Percentiles rank a stretch among this genome's conserved stretches.
Evolutionary conservation across 441 rosid species (phyloP).

Genomic region (Populus hybrid): DNA sequence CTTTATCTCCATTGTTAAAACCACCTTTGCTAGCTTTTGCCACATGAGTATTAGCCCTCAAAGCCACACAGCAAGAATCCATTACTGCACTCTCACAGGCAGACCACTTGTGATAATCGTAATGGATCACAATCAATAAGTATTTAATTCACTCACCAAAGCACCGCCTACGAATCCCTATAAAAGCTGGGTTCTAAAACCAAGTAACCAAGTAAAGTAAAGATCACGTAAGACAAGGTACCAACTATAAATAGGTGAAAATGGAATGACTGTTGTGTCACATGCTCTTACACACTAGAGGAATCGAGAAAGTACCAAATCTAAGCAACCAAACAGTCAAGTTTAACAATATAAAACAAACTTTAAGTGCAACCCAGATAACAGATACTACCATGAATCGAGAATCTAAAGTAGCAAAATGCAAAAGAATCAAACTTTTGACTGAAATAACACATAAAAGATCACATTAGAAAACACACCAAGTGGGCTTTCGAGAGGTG

Average conservation of each 20-base stretch:
- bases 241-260: background rate
- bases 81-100: slow-evolving; percentile 31
- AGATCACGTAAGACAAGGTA: slow-evolving; percentile 19
- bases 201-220: slow-evolving; percentile 44
- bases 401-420: slow-evolving; percentile 18
- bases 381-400: slow-evolving; percentile 4
- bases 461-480: slow-evolving; percentile 9
- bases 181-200: slow-evolving; percentile 18
- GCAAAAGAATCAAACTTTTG: slow-evolving; percentile 12
- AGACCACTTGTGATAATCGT: slow-evolving; percentile 1
- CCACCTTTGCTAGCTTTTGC: slow-evolving; percentile 26
- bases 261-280: slow-evolving; percentile 25
- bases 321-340: slow-evolving; percentile 25
- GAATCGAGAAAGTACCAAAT: slow-evolving; percentile 8
- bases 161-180: slow-evolving; percentile 17
- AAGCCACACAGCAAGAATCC: slow-evolving; percentile 53
- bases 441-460: background rate
- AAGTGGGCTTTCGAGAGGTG: slow-evolving; percentile 2
- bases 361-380: slow-evolving; percentile 19
- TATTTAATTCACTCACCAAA: slow-evolving; percentile 10
- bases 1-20: slow-evolving; percentile 32
- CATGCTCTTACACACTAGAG: slow-evolving; percentile 16
- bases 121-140: slow-evolving; percentile 15
- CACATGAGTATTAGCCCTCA: slow-evolving; percentile 36
- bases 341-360: slow-evolving; percentile 2